Conservation (phyloP, 2,329 filamentous ascomycete genomes). For the Trichoderma koningii region DNA sequence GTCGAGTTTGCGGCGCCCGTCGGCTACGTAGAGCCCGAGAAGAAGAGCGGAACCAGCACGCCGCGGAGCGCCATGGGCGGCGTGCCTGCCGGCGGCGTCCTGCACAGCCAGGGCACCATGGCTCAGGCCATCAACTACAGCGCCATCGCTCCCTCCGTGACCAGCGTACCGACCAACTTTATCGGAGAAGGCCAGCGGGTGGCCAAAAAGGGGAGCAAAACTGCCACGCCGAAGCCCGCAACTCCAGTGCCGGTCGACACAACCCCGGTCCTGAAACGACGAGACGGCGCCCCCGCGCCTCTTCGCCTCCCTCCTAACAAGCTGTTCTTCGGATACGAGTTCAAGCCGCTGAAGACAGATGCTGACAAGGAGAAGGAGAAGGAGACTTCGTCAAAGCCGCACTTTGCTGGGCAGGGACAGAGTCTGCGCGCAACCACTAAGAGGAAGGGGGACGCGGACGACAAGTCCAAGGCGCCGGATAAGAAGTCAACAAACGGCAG, state of each 20-base stretch:
- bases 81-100: slow-evolving; percentile 68
- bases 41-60: slow-evolving; percentile 79
- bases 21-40: slow-evolving; percentile 87
- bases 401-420: slow-evolving; percentile 83
- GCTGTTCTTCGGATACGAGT: slow-evolving; percentile 93
- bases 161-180: slow-evolving; percentile 76
- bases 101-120: slow-evolving; percentile 91
- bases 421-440: slow-evolving; percentile 71
- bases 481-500: slow-evolving; percentile 50
- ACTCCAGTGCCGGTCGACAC: slow-evolving; percentile 61
- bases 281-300: slow-evolving; percentile 80
- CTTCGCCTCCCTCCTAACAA: slow-evolving; percentile 84
- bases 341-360: slow-evolving; percentile 82
- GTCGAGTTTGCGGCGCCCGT: slow-evolving; percentile 95
- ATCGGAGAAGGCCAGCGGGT: slow-evolving; percentile 77
- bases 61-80: slow-evolving; percentile 68
- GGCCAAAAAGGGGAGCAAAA: slow-evolving; percentile 79
- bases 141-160: slow-evolving; percentile 78
- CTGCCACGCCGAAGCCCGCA: slow-evolving; percentile 63
- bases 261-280: slow-evolving; percentile 41
- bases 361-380: slow-evolving; percentile 69
- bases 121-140: slow-evolving; percentile 97
- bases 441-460: slow-evolving; percentile 63
- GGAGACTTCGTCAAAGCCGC: slow-evolving; percentile 65
- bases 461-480: slow-evolving; percentile 50